Evolutionary conservation across 305 asterid species (phyloP).

Genomic region (Fraxinus greggii): DNA sequence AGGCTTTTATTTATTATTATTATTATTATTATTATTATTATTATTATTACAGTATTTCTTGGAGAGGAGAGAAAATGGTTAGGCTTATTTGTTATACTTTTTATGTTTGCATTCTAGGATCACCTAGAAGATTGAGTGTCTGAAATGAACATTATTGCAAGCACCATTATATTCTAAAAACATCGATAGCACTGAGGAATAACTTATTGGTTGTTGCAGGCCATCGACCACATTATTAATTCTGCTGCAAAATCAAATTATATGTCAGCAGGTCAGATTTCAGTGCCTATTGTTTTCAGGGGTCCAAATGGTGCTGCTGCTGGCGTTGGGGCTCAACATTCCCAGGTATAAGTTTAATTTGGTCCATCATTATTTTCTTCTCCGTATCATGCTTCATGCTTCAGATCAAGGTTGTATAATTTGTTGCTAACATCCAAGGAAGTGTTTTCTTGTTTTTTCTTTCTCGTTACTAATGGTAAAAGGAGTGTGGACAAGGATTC

Average conservation of each 20-base stretch:
- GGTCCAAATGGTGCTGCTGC: constrained; percentile 60
- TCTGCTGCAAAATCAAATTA: constrained; percentile 56
- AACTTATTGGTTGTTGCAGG: constrained; percentile 27
- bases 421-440: neutral
- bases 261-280: constrained; percentile 50
- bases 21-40: too few relatives aligned
- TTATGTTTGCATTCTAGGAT: neutral
- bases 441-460: neutral
- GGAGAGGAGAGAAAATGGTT: neutral
- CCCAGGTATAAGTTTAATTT: constrained; percentile 33
- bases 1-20: too few relatives aligned
- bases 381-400: neutral
- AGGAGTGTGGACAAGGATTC: neutral
- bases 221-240: constrained; percentile 51
- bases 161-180: neutral
- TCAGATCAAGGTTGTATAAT: neutral
- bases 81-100: neutral
- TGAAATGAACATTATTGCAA: neutral
- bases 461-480: neutral
- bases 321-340: constrained; percentile 56
- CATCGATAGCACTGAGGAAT: neutral
- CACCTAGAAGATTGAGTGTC: neutral
- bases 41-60: neutral
- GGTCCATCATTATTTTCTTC: neutral
- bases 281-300: constrained; percentile 53